Base-by-base conservation (phyloP, 2,329 filamentous ascomycete species). In the Esteya vermicola region DNA sequence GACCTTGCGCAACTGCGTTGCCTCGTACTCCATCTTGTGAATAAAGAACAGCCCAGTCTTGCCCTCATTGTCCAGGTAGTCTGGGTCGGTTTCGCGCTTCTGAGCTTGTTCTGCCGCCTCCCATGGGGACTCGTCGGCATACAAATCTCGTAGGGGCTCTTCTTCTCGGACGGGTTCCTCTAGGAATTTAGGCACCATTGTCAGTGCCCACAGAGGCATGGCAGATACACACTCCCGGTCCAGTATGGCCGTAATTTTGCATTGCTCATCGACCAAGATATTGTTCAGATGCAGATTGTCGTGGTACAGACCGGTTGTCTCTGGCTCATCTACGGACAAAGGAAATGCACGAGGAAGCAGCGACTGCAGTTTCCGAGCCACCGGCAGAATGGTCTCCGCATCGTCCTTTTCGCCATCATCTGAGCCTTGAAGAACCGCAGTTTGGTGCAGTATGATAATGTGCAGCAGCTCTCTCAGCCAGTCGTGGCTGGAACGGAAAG, bases 141-240 rank as follows among this genome's bases (percentile, higher is more conserved):
- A 60, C 0, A 19, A 4, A 30, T 56, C 49, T 3, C 56, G 52
- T 20, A 41, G 36, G 0, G 59, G 61, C 33, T 56, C 50, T 6
- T 52, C 44, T 28, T 58, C 48, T 14, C 58, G 51, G 6, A n/a
- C 23, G 6, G 36, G 33, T 0, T 50, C 54, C 0, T 47, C 28
- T 2, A 65, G 49, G 37, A 66, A 61, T 22, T 49, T 44, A 9
- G 62, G 61, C 21, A 54, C 34, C 20, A 51, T 39, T 10, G 52
- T 54, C 4, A 54, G 48, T 36, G 51, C 45, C 63, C 61, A 67
- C 13, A 56, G 45, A 7, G 62, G 63, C 40, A 63, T 22, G 2
- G 57, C 47, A 0, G 57, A 63, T 10, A 63, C 56, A 32, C 56
- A 64, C 41, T 66, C 60, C 61, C 60, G 66, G 44, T 65, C 59